These are phyloP conservation scores for Apium graveolens DNA, from an alignment of 129 eudicot species.

Conservation along the genomic window DNA sequence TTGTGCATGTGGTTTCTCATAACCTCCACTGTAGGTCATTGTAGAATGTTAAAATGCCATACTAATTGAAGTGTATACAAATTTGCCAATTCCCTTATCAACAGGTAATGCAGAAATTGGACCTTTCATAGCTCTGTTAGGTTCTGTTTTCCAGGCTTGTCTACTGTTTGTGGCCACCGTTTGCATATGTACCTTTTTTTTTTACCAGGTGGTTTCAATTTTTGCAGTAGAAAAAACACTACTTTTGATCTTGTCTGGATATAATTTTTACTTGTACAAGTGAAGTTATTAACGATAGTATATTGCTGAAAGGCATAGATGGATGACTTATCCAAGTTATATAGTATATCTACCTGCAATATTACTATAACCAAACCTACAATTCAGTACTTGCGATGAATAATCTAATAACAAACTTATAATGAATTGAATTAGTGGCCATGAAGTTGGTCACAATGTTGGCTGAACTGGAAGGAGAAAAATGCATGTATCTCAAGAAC, in stretches of 20 bases:
- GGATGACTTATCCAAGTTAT: too few species aligned
- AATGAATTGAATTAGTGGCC: constrained; percentile 90
- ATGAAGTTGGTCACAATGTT: constrained; percentile 76
- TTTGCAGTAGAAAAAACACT: too few species aligned
- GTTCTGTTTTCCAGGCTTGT: background rate
- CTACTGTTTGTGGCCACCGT: background rate
- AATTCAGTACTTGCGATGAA: too few species aligned
- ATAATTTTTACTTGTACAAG: too few species aligned
- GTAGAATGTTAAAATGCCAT: background rate
- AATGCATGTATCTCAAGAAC: constrained; percentile 81
- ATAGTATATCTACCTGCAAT: background rate
- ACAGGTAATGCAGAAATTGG: constrained; percentile 20
- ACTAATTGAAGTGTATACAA: background rate
- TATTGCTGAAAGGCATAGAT: too few species aligned
- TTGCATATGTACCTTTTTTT: background rate
- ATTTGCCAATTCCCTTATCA: constrained; percentile 17
- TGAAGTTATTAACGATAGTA: too few species aligned
- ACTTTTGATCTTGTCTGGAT: too few species aligned
- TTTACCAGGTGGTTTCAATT: too few species aligned
- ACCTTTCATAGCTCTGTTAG: constrained; percentile 1
- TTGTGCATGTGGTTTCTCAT: constrained; percentile 3
- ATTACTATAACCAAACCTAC: background rate
- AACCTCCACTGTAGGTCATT: background rate
- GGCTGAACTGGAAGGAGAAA: constrained; percentile 71
- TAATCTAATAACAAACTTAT: background rate